phyloP scores from a whole-genome alignment of 2,329 filamentous ascomycete species.

The Aaosphaeria arxii region DNA sequence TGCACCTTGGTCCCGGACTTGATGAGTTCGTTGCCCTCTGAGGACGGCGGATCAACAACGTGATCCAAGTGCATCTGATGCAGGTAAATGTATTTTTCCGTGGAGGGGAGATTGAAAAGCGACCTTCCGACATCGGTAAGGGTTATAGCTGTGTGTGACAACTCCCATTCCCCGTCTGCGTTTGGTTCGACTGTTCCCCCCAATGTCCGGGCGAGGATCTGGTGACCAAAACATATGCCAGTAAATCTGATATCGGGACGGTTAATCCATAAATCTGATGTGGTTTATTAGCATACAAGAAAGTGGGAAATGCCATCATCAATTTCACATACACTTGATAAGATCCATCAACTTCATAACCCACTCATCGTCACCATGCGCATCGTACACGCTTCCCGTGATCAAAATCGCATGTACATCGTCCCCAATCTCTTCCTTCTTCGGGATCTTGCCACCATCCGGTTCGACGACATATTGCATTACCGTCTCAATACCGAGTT shows the following conservation, averaged over 20 bases:
- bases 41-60: conserved; percentile 35
- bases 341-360: conserved; percentile 43
- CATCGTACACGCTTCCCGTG: conserved; percentile 48
- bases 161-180: conserved; percentile 45
- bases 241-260: conserved; percentile 51
- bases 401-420: conserved; percentile 45
- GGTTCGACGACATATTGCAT: conserved; percentile 53
- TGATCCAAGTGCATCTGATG: conserved; percentile 51
- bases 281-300: background rate
- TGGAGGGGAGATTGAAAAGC: conserved; percentile 37
- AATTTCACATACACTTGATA: conserved; percentile 39
- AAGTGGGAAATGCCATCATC: background rate
- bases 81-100: conserved; percentile 34
- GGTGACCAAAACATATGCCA: conserved; percentile 50
- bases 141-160: conserved; percentile 42
- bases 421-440: conserved; percentile 46
- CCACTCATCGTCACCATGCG: conserved; percentile 46
- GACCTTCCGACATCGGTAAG: conserved; percentile 40
- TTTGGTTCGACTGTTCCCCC: conserved; percentile 39
- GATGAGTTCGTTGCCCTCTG: conserved; percentile 16
- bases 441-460: conserved; percentile 41
- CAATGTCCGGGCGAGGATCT: conserved; percentile 45
- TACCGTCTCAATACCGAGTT: conserved; percentile 53
- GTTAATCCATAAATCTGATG: conserved; percentile 47
- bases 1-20: conserved; percentile 43